phyloP scores from a whole-genome alignment of 805 yeast genomes.

The Metschnikowia lachancei region DNA sequence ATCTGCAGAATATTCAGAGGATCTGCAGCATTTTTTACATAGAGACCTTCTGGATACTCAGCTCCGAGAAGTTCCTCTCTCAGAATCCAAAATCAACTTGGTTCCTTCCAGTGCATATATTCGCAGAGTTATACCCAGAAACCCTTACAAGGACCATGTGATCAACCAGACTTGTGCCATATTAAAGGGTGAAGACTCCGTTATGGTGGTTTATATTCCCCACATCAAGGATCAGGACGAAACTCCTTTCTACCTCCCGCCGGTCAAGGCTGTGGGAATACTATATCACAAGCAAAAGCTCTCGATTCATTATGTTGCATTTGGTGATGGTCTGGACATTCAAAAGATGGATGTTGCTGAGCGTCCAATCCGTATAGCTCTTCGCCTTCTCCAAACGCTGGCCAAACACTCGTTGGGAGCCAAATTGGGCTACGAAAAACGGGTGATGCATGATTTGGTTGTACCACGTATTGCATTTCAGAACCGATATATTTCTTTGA shows the following conservation, averaged over 20 bases:
- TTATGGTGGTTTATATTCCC: slow-evolving; percentile 72
- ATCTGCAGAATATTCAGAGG: neutral
- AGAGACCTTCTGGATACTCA: slow-evolving; percentile 35
- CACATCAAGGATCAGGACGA: slow-evolving; percentile 60
- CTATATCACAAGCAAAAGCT: slow-evolving; percentile 46
- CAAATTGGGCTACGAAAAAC: slow-evolving; percentile 77
- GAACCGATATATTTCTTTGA: slow-evolving; percentile 72
- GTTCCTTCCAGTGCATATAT: slow-evolving; percentile 52
- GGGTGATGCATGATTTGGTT: slow-evolving; percentile 84
- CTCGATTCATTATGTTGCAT: slow-evolving; percentile 77
- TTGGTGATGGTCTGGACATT: slow-evolving; percentile 22
- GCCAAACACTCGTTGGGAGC: slow-evolving; percentile 81
- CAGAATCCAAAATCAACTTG: slow-evolving; percentile 21
- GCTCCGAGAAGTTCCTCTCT: slow-evolving; percentile 31
- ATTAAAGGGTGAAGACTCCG: slow-evolving; percentile 38
- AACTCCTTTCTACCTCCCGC: slow-evolving; percentile 88
- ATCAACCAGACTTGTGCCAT: slow-evolving; percentile 81
- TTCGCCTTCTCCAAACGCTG: slow-evolving; percentile 74
- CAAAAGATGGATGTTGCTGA: slow-evolving; percentile 43
- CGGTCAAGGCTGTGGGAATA: slow-evolving; percentile 75
- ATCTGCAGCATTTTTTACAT: slow-evolving; percentile 24
- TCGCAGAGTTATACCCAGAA: slow-evolving; percentile 88
- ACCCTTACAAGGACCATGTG: slow-evolving; percentile 78
- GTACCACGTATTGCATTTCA: slow-evolving; percentile 83
- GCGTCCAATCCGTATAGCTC: slow-evolving; percentile 78